phyloP scores from a whole-genome alignment of 352 stramenopile species.

The Phytophthora sp. region DNA sequence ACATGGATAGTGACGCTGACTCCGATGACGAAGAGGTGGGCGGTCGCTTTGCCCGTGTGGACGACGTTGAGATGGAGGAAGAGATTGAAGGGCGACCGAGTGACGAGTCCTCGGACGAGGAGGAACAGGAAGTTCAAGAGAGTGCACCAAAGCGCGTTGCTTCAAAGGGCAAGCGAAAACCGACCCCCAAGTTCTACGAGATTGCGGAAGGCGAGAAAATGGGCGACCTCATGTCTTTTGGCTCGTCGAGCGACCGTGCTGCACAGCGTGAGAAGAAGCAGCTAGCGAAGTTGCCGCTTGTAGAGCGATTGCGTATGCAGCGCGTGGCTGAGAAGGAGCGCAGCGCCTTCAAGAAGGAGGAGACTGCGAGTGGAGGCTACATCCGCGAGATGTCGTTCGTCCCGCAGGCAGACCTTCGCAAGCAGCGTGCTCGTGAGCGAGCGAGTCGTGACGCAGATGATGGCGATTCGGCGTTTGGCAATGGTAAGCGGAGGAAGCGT shows the following conservation, averaged over 20 bases:
- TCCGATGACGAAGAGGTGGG: constrained; percentile 68
- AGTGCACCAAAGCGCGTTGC: constrained; percentile 10
- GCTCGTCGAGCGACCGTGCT: constrained; percentile 65
- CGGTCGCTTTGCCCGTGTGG: constrained; percentile 75
- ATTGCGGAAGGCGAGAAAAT: constrained; percentile 86
- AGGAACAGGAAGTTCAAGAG: constrained; percentile 44
- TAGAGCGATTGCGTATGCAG: constrained; percentile 79
- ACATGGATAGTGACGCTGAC: constrained; percentile 93
- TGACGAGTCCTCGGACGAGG: constrained; percentile 73
- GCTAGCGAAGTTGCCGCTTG: constrained; percentile 77
- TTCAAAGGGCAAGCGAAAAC: constrained; percentile 45
- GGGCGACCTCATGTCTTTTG: constrained; percentile 80
- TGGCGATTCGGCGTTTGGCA: constrained; percentile 31
- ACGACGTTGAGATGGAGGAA: constrained; percentile 69
- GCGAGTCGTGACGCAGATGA: constrained; percentile 26
- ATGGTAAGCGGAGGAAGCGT: constrained; percentile 74
- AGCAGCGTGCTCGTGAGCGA: constrained; percentile 48
- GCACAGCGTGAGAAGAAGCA: constrained; percentile 82
- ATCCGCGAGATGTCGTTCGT: constrained; percentile 87
- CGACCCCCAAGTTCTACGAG: constrained; percentile 84
- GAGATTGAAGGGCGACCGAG: constrained; percentile 64
- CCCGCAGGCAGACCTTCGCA: constrained; percentile 60
- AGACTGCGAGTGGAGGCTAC: constrained; percentile 73
- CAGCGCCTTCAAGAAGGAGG: constrained; percentile 87
- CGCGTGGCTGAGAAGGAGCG: constrained; percentile 76